Base-by-base conservation (phyloP, 106 monocot species). In the Posidonia australis region DNA sequence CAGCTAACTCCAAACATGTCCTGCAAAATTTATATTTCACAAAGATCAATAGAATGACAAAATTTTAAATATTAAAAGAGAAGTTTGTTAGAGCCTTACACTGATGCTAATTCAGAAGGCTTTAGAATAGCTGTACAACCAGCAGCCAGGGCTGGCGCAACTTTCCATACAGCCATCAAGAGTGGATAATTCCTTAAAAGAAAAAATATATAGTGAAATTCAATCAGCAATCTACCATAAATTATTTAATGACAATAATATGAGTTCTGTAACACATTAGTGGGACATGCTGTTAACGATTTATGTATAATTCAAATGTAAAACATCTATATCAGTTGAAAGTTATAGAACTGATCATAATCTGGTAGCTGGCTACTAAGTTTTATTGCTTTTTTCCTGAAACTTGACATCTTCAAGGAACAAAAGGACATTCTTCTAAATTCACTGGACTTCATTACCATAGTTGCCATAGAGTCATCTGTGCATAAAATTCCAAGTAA, bases 71-170 rank as follows among this genome's bases (percentile, higher is more conserved):
- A 17, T 20, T 43, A 17, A 42, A 43, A 61, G 13, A 41, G 13
- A 17, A 59, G 14, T 21, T 27, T 19, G 24, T n/a, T 14, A 42
- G 59, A 51, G 36, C 29, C 82, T 80, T 81, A 98, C 98, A 91
- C 65, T 29, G 98, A 98, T 52, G 83, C 67, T 69, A 91, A 57
- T 71, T 98, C 98, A 60, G 98, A 98, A n/a, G 98, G 98, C 65
- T 98, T 98, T 62, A 98, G 70, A 14, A 98, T 67, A 74, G 98
- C 87, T 62, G 87, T 81, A 77, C 98, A 98, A 9, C 98, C 98
- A 77, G 98, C 98, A 81, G 98, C 98, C 69, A 98, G 78, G 27
- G 87, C 87, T 72, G 98, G 91, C 54, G 98, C 98, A 67, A 98
- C 91, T 68, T 98, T 98, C 98, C 98, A 98, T 72, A 81, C 63